Base-by-base conservation (phyloP, 345 rosid species). In the Gynandropsis gynandra region DNA sequence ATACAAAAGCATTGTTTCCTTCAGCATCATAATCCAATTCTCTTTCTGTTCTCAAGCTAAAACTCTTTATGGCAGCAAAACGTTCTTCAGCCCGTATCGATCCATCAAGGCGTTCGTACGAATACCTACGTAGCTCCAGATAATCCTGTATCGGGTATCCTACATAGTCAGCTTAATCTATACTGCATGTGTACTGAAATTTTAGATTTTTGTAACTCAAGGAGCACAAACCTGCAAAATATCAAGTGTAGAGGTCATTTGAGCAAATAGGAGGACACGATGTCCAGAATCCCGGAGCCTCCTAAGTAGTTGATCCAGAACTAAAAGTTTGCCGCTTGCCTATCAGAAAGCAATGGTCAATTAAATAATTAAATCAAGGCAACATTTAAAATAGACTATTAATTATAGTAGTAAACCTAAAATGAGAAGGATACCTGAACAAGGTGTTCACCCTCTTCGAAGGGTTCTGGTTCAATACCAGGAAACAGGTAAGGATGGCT, bases 71-170 rank as follows among this genome's bases (percentile, higher is more conserved):
- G 10, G 89, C 89, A 64, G 87, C 92, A 76, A 89, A 89, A 11
- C 97, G 81, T 65, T 89, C 97, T 69, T 85, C 92, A 60, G 95
- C 97, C 47, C 92, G 83, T 50, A 89, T 68, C 20, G 97, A 85
- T 57, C 97, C 97, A 77, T 89, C 97, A 71, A 89, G 97, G 44
- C 93, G 89, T 78, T 89, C 93, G 57, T 89, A 89, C 11, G 95
- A 75, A 69, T 85, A 85, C 24, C 57, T 76, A 24, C 85, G 78
- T 13, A 89, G 68, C 80, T 89, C 97, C 72, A 89, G 58, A 71
- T 75, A 89, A 67, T 89, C 97, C 95, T 89, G 56, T 33, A 19
- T 49, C 54, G 33, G 40, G 59, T 47, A 36, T 13, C 18, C 21
- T 19, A 42, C n/a, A 55, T 27, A 12, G 47, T 61, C 33, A 61